Percentiles rank a stretch among this genome's conserved stretches.
These are phyloP conservation scores for Metschnikowia gelsemii DNA, from an alignment of 805 yeast genomes.

Conservation along the genomic window DNA sequence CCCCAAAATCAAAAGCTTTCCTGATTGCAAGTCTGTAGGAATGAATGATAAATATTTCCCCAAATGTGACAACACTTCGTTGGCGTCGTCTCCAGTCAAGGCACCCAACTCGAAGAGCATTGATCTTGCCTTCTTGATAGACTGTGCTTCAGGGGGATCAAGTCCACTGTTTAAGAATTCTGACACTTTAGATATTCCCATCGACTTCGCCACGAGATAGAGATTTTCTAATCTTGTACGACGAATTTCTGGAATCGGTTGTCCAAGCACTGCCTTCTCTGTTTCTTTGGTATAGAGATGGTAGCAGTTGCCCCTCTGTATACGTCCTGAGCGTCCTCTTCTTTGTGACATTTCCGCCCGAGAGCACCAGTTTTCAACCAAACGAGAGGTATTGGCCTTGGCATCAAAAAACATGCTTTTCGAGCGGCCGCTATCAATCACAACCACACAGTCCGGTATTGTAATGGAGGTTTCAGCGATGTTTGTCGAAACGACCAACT, in stretches of 20 bases:
- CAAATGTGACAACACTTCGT: conserved; percentile 59
- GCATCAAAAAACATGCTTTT: conserved; percentile 75
- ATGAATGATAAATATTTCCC: conserved; percentile 78
- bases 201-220: conserved; percentile 79
- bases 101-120: conserved; percentile 74
- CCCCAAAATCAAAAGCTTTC: conserved; percentile 76
- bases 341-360: conserved; percentile 87
- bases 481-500: conserved; percentile 85
- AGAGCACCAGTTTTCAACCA: conserved; percentile 84
- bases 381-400: conserved; percentile 61
- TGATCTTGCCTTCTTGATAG: conserved; percentile 51
- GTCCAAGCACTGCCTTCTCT: conserved; percentile 53
- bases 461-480: conserved; percentile 98
- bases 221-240: conserved; percentile 81
- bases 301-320: conserved; percentile 76
- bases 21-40: conserved; percentile 85
- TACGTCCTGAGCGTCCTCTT: conserved; percentile 98
- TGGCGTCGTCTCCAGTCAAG: conserved; percentile 35
- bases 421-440: conserved; percentile 83
- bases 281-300: conserved; percentile 71
- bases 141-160: conserved; percentile 68
- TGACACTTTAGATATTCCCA: conserved; percentile 76
- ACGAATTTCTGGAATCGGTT: conserved; percentile 87
- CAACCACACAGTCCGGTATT: conserved; percentile 91
- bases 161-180: conserved; percentile 71